A percentile compares a stretch with the other conserved stretches of the same genome.
Conservation (phyloP, 306 rosid species). For the Prunus mongolica region DNA sequence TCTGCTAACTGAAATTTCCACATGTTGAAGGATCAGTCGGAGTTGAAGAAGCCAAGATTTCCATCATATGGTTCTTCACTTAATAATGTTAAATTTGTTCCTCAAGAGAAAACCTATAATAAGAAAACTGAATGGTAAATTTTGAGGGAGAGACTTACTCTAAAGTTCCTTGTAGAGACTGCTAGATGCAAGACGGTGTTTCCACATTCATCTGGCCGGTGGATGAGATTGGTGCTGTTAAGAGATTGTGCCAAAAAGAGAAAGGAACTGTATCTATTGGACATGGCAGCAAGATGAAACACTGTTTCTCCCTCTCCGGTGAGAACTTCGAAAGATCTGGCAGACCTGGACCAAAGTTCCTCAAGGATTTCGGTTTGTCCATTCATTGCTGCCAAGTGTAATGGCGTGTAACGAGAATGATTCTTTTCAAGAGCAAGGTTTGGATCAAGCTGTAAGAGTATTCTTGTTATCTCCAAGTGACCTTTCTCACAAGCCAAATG, state of each 20-base stretch:
- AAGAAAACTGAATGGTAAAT: background rate
- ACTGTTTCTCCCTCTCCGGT: conserved; percentile 64
- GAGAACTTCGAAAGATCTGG: conserved; percentile 34
- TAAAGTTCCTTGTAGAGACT: conserved; percentile 3
- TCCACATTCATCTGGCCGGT: conserved; percentile 43
- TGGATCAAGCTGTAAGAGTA: conserved; percentile 39
- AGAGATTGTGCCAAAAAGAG: conserved; percentile 29
- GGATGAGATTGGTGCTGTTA: conserved; percentile 40
- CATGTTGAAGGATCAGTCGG: background rate
- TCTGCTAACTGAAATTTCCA: conserved; percentile 45
- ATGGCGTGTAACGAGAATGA: conserved; percentile 53
- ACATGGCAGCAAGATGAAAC: conserved; percentile 62
- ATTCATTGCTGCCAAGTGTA: conserved; percentile 53
- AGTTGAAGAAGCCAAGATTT: background rate
- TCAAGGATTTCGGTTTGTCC: conserved; percentile 45
- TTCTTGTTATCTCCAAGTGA: conserved; percentile 42
- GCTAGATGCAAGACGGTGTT: conserved; percentile 64
- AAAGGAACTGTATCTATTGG: conserved; percentile 51
- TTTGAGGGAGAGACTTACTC: background rate
- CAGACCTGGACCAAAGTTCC: conserved; percentile 30
- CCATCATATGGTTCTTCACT: too few relatives aligned
- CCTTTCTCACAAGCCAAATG: conserved; percentile 50
- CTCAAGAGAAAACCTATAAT: too few relatives aligned
- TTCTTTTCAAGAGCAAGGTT: conserved; percentile 36
- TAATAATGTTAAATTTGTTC: too few relatives aligned